These are phyloP conservation scores for Trichoderma polysporum DNA, from an alignment of 2,329 filamentous ascomycete genomes.

Conservation along the genomic window DNA sequence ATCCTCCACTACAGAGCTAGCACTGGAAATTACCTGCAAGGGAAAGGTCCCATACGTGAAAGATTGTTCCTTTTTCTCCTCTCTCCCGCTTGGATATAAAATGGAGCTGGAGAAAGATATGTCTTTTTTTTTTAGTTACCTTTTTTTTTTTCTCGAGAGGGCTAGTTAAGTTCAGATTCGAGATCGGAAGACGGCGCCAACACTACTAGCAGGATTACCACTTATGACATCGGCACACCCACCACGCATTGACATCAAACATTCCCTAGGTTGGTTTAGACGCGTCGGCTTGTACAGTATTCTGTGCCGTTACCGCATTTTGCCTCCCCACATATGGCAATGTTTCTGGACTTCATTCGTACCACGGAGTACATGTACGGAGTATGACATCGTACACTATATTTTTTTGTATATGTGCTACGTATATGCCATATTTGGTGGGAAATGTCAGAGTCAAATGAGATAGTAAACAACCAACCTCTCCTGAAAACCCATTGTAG, in stretches of 20 bases:
- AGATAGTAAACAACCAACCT: not conserved
- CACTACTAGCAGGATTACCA: not conserved
- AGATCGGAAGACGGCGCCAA: conserved; percentile 13
- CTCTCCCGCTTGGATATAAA: not conserved
- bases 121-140: not conserved
- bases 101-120: not conserved
- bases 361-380: too few relatives aligned
- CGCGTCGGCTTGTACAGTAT: too few relatives aligned
- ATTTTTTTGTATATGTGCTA: not conserved
- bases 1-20: not conserved
- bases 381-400: not conserved
- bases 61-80: not conserved
- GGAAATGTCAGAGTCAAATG: not conserved
- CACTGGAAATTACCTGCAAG: not conserved
- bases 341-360: not conserved
- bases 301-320: conserved; percentile 3
- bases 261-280: not conserved
- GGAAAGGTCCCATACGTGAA: not conserved
- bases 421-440: not conserved
- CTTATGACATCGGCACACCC: not conserved
- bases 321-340: not conserved
- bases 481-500: too few relatives aligned
- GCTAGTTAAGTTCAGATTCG: conserved; percentile 1
- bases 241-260: not conserved
- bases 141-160: not conserved